phyloP scores from a whole-genome alignment of 2,329 filamentous ascomycete species.

The Emericellopsis cladophorae region DNA sequence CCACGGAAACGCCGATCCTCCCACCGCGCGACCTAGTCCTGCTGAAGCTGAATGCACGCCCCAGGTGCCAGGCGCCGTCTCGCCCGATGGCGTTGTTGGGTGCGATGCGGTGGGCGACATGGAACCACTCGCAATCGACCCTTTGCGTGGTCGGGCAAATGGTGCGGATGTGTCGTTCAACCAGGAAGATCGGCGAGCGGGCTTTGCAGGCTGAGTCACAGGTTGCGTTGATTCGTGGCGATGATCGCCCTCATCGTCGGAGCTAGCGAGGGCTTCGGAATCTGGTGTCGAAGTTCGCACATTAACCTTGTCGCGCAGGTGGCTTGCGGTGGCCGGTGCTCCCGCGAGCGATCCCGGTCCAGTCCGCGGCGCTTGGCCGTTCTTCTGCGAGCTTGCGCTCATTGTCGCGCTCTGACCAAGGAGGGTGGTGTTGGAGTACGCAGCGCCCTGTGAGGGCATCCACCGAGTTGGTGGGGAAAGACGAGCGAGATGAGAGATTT shows the following conservation, averaged over 20 bases:
- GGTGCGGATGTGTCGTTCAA: conserved; percentile 58
- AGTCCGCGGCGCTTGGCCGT: conserved; percentile 36
- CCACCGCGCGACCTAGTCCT: conserved; percentile 33
- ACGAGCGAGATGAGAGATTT: too few species aligned
- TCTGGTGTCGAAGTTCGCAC: conserved; percentile 80
- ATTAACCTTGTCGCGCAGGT: conserved; percentile 64
- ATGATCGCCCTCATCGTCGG: conserved; percentile 78
- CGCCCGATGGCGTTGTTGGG: conserved; percentile 64
- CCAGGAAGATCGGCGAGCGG: conserved; percentile 68
- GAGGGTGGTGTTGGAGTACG: too few species aligned
- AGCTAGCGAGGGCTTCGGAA: conserved; percentile 85
- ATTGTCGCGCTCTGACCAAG: conserved; percentile 19
- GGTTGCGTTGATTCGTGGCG: conserved; percentile 39
- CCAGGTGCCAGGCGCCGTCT: conserved; percentile 42
- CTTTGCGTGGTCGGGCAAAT: conserved; percentile 53
- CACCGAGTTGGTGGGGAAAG: too few species aligned
- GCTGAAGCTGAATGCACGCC: conserved; percentile 36
- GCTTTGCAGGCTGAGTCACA: conserved; percentile 40
- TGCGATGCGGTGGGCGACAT: conserved; percentile 73
- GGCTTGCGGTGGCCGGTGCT: conserved; percentile 46
- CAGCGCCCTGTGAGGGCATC: too few species aligned
- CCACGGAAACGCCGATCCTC: conserved; percentile 50
- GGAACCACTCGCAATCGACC: conserved; percentile 62
- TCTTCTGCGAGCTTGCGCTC: conserved; percentile 38
- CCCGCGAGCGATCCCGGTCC: conserved; percentile 31